phyloP scores from a whole-genome alignment of 169 alveolate species.

The Plasmodium chabaudi region DNA sequence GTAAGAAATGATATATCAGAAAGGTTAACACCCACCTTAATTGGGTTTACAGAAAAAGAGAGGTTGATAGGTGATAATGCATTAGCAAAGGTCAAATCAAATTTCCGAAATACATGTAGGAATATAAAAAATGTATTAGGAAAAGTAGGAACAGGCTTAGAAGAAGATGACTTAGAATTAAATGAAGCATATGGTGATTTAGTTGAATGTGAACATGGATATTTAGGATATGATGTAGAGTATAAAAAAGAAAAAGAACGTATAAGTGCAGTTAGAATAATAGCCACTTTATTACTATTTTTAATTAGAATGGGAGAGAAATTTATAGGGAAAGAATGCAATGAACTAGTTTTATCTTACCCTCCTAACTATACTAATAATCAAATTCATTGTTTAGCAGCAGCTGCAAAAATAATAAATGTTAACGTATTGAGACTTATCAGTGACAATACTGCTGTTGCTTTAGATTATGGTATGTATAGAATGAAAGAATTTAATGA shows the following conservation, averaged over 20 bases:
- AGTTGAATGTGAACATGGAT: conserved; percentile 84
- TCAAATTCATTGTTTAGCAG: conserved; percentile 94
- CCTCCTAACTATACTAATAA: conserved; percentile 93
- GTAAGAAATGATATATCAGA: conserved; percentile 95
- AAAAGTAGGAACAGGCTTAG: conserved; percentile 77
- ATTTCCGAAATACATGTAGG: conserved; percentile 92
- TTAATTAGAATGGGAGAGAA: conserved; percentile 88
- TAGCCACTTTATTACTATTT: conserved; percentile 89
- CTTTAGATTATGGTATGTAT: conserved; percentile 97
- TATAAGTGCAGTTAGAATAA: conserved; percentile 90
- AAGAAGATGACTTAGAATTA: conserved; percentile 67
- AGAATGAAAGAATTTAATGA: conserved; percentile 94
- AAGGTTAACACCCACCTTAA: conserved; percentile 94
- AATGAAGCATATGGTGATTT: conserved; percentile 79
- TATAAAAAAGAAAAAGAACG: conserved; percentile 85
- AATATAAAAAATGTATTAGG: conserved; percentile 91
- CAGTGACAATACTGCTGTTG: conserved; percentile 97
- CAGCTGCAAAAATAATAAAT: conserved; percentile 95
- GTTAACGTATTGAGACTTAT: conserved; percentile 93
- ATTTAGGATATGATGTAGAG: conserved; percentile 83
- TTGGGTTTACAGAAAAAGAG: conserved; percentile 92
- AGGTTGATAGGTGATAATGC: conserved; percentile 96
- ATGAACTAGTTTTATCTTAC: conserved; percentile 89
- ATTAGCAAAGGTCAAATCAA: conserved; percentile 88
- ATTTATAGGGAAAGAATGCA: conserved; percentile 83